These are phyloP conservation scores for Exophiala viscosa DNA, from an alignment of 2,329 filamentous ascomycete species.

Conservation along the genomic window DNA sequence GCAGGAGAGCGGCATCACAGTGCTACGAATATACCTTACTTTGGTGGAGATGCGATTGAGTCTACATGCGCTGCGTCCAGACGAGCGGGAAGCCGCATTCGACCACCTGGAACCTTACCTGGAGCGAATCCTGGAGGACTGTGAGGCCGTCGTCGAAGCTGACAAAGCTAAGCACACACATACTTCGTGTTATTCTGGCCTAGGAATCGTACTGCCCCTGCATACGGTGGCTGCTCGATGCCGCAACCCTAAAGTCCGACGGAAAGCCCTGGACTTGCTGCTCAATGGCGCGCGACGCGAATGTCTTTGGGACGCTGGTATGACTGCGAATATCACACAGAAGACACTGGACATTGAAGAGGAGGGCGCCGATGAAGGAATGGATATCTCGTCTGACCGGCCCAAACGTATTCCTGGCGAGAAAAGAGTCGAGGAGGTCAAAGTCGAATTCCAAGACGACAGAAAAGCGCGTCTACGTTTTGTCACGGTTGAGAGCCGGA, in stretches of 20 bases:
- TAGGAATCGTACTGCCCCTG: constrained; percentile 63
- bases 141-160: constrained; percentile 2
- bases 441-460: constrained; percentile 6
- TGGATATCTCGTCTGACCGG: neutral
- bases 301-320: constrained; percentile 59
- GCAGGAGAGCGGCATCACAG: neutral
- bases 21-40: constrained; percentile 12
- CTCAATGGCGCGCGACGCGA: constrained; percentile 55
- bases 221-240: constrained; percentile 65
- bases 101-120: constrained; percentile 5
- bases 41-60: constrained; percentile 8
- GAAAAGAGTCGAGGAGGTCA: constrained; percentile 11
- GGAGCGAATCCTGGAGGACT: constrained; percentile 7
- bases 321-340: constrained; percentile 7
- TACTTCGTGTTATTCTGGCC: constrained; percentile 13
- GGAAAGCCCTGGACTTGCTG: constrained; percentile 61
- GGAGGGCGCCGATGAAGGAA: neutral
- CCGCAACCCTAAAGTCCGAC: constrained; percentile 55
- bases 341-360: constrained; percentile 13
- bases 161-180: neutral
- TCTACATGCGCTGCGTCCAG: constrained; percentile 4
- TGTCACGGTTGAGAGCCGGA: constrained; percentile 11
- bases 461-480: constrained; percentile 7
- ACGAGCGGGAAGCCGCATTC: constrained; percentile 6
- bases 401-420: neutral